Evolutionary conservation across 1,139 yeast species (phyloP), one percentile per base, ranked within the genome.

Genomic region (Candida glucosophila): DNA sequence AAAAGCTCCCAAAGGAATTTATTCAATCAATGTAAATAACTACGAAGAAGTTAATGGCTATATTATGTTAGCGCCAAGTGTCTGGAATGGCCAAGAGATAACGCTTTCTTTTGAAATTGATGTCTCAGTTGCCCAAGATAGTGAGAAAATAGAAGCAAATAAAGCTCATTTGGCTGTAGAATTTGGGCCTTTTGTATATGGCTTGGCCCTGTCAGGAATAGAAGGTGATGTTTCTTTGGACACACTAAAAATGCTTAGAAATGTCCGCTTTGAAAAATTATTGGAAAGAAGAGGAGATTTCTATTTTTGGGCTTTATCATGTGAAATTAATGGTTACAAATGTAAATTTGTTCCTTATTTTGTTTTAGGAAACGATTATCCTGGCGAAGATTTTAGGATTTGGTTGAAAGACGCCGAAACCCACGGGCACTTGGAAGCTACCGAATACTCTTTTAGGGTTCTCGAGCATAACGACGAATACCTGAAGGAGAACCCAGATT

Each of bases 401-500:
- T 40, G 45, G 45, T 26, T 39, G 14, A 30, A 25, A 21, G n/a
- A n/a, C n/a, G n/a, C n/a, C n/a, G n/a, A n/a, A n/a, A n/a, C n/a
- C n/a, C n/a, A n/a, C n/a, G n/a, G n/a, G n/a, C n/a, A n/a, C n/a
- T n/a, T n/a, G n/a, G n/a, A n/a, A n/a, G n/a, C n/a, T n/a, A n/a
- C n/a, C n/a, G n/a, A n/a, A n/a, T n/a, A n/a, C n/a, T n/a, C n/a
- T n/a, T n/a, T n/a, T n/a, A n/a, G n/a, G n/a, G n/a, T n/a, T n/a
- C n/a, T n/a, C n/a, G n/a, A n/a, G n/a, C n/a, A n/a, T 16, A 8
- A 16, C 18, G 14, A 22, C 10, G 28, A 26, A 6, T 9, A 14
- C 10, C 11, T 13, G 9, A 37, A 31, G 19, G 25, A 28, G n/a
- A 32, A 34, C 5, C 45, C 52, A 9, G 56, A 82, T 45, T 47